Evolutionary conservation across 179 eudicot species (phyloP), one percentile per base, ranked within the genome.

Genomic region (Camellia oleifera): DNA sequence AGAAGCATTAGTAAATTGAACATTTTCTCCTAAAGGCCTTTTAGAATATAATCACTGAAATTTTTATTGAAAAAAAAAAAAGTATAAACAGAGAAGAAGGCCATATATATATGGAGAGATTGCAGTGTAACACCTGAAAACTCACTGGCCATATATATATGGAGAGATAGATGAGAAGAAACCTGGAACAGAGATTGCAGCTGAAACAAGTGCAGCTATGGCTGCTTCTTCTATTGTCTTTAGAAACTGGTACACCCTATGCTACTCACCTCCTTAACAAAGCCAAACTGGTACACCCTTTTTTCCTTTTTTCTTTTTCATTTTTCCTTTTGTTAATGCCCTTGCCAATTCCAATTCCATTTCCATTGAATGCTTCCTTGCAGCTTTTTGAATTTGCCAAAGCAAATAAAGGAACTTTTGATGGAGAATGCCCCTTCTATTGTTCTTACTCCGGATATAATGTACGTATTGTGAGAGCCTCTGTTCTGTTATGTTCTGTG

Each of bases 131-230:
- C 26, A 26, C 26, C 26, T 26, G 26, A 26, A 26, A 26, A 26
- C 26, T 26, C 26, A 26, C 26, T 26, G 26, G 26, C 26, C 26
- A 26, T 26, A 26, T 26, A 26, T 26, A 26, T 26, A 26, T 26
- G 26, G 26, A 4, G 74, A 82, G 82, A 91, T 95, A 56, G 91
- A 91, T 20, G 77, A 80, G 58, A 81, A 63, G 15, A 72, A 66
- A 7, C 97, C 98, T 67, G 98, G 98, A 53, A 86, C 94, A 5
- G 98, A 95, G 88, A 90, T 95, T 75, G 98, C 98, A 13, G 98
- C 97, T 2, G 97, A 95, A 80, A 95, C 98, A 60, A 18, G 90
- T 15, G 97, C 98, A 42, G 98, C 98, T 11, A 61, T 95, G 85
- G 98, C 98, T 26, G 88, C 97, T 26, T 80, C 95, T 79, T 89